Evolutionary conservation across 2,329 filamentous ascomycete species (phyloP).

Genomic region (Sphaerulina populicola): DNA sequence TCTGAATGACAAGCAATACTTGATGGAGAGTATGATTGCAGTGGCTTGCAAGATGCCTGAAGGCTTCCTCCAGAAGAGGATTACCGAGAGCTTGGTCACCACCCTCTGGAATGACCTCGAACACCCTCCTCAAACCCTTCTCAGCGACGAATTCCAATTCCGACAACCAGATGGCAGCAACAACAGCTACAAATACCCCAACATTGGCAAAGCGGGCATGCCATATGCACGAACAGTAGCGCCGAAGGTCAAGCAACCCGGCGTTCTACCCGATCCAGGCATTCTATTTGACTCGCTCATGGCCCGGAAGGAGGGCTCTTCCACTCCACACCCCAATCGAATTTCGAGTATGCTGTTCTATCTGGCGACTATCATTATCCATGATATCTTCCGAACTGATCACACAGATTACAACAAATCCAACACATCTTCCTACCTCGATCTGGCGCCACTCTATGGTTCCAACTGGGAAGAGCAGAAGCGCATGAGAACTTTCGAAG

Average conservation of each 20-base stretch:
- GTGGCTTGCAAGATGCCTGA: constrained; percentile 39
- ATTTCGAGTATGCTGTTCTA: constrained; percentile 70
- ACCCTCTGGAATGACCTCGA: constrained; percentile 43
- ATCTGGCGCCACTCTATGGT: constrained; percentile 65
- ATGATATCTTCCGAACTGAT: constrained; percentile 58
- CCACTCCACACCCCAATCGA: constrained; percentile 56
- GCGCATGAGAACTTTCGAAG: constrained; percentile 54
- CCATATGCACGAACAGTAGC: constrained; percentile 62
- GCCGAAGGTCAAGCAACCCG: constrained; percentile 49
- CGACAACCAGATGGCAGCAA: constrained; percentile 44
- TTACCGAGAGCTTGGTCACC: constrained; percentile 41
- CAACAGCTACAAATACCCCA: constrained; percentile 54
- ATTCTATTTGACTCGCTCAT: constrained; percentile 61
- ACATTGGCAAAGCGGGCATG: constrained; percentile 57
- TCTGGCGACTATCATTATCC: constrained; percentile 57
- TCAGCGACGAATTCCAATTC: constrained; percentile 41
- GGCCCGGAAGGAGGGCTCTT: constrained; percentile 52
- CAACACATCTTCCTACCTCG: constrained; percentile 65
- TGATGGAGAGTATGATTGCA: constrained; percentile 51
- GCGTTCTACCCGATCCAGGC: constrained; percentile 55
- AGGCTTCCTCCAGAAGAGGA: constrained; percentile 33
- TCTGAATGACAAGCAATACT: constrained; percentile 54
- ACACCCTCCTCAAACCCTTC: constrained; percentile 41
- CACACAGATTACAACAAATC: constrained; percentile 55
- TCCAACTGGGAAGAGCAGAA: constrained; percentile 60